phyloP scores from a whole-genome alignment of 2,329 filamentous ascomycete species.

The Cercospora janseana region DNA sequence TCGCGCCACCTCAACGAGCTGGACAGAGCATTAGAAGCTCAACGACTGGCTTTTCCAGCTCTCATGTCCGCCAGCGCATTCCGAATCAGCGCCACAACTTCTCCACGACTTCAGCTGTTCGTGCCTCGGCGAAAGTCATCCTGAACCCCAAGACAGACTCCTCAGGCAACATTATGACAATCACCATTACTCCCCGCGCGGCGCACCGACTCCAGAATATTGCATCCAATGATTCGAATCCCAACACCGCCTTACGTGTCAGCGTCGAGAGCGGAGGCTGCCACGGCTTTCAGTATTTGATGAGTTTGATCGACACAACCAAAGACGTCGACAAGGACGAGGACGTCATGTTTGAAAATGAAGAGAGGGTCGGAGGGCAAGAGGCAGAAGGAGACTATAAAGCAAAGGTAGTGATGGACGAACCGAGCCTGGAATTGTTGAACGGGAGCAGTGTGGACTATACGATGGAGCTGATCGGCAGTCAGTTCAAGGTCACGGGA shows the following conservation, averaged over 20 bases:
- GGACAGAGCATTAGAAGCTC: background rate
- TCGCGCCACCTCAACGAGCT: background rate
- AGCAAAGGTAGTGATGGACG: slow-evolving; percentile 86
- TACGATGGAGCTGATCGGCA: slow-evolving; percentile 90
- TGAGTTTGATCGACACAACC: slow-evolving; percentile 72
- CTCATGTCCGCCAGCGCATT: background rate
- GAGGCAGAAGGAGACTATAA: slow-evolving; percentile 38
- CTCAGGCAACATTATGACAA: slow-evolving; percentile 75
- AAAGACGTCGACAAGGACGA: slow-evolving; percentile 66
- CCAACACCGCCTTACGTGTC: slow-evolving; percentile 81
- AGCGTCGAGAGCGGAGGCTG: slow-evolving; percentile 91
- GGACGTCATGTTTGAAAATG: slow-evolving; percentile 81
- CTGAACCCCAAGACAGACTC: slow-evolving; percentile 77
- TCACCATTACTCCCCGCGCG: slow-evolving; percentile 82
- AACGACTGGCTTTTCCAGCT: background rate
- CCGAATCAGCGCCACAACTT: slow-evolving; percentile 15
- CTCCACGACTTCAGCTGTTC: slow-evolving; percentile 17
- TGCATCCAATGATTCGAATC: slow-evolving; percentile 57
- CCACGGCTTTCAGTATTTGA: slow-evolving; percentile 96
- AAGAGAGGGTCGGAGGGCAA: slow-evolving; percentile 36
- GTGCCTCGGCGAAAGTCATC: slow-evolving; percentile 39
- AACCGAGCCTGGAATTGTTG: slow-evolving; percentile 79
- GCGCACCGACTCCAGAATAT: slow-evolving; percentile 70
- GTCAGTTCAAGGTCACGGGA: slow-evolving; percentile 93
- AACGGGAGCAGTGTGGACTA: slow-evolving; percentile 96